Percentiles rank a stretch among this genome's conserved stretches.
Conservation (phyloP, 768 basidiomycete genomes). For the Galerina marginata region DNA sequence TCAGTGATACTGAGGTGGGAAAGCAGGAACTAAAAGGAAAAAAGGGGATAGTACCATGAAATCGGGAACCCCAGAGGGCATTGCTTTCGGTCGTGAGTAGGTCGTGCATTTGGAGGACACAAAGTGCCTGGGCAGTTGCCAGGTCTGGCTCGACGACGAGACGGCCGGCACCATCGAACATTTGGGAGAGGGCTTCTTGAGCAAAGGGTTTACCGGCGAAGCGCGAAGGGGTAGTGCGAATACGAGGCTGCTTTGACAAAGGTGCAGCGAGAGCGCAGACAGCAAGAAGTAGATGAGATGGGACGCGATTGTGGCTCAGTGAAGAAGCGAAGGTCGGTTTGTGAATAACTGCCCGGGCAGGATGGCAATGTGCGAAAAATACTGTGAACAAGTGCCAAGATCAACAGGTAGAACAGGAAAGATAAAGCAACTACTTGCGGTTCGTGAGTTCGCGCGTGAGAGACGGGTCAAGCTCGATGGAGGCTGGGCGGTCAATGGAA, state of each 20-base stretch:
- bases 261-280: conserved; percentile 83
- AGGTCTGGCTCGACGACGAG: conserved; percentile 68
- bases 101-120: conserved; percentile 74
- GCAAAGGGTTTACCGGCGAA: conserved; percentile 61
- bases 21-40: conserved; percentile 9
- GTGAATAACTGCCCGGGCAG: conserved; percentile 77
- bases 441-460: conserved; percentile 78
- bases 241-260: conserved; percentile 67
- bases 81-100: conserved; percentile 50
- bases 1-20: conserved; percentile 26
- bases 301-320: conserved; percentile 70
- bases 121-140: conserved; percentile 76
- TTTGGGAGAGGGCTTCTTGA: conserved; percentile 66
- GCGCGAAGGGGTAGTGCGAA: conserved; percentile 59
- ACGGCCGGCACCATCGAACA: conserved; percentile 74
- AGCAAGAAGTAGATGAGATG: conserved; percentile 71
- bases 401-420: conserved; percentile 19
- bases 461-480: conserved; percentile 58
- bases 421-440: conserved; percentile 47
- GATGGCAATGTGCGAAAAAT: conserved; percentile 84
- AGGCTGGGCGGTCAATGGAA: conserved; percentile 46
- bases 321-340: conserved; percentile 76
- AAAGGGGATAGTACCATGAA: conserved; percentile 49
- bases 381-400: conserved; percentile 45
- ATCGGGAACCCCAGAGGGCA: conserved; percentile 45